These are phyloP conservation scores for Aspergillus affinis DNA, from an alignment of 495 filamentous ascomycete species.

Conservation along the genomic window DNA sequence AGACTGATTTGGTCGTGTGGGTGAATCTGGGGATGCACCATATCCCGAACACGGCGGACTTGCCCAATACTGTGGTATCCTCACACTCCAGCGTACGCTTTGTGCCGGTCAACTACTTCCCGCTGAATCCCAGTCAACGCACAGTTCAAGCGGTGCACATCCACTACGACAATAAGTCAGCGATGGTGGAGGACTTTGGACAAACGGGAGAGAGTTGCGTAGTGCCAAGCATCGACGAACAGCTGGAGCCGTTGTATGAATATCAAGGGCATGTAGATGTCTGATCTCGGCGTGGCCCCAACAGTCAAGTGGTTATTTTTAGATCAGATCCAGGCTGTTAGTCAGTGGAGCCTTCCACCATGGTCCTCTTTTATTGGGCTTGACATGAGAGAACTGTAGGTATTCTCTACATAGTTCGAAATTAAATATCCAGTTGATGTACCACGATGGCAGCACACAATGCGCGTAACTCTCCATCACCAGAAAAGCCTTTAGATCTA, in stretches of 20 bases:
- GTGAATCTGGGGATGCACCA: constrained; percentile 55
- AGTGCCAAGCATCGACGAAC: constrained; percentile 16
- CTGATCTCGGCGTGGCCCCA: too few species aligned
- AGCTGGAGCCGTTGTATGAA: constrained; percentile 19
- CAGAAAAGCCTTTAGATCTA: too few species aligned
- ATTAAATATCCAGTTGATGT: too few species aligned
- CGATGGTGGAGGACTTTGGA: constrained; percentile 39
- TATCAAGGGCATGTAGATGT: too few species aligned
- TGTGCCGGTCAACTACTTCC: constrained; percentile 48
- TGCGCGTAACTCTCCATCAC: too few species aligned
- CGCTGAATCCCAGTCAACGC: constrained; percentile 29
- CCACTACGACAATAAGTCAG: constrained; percentile 35
- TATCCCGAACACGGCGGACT: constrained; percentile 54
- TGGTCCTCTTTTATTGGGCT: too few species aligned
- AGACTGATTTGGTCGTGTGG: constrained; percentile 50
- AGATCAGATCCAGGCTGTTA: too few species aligned
- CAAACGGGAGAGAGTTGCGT: constrained; percentile 24
- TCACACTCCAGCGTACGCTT: constrained; percentile 45
- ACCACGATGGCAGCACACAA: too few species aligned
- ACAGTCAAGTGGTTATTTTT: too few species aligned
- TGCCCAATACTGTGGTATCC: constrained; percentile 53
- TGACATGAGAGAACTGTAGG: too few species aligned
- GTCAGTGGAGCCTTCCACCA: too few species aligned
- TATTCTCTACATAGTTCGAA: too few species aligned
- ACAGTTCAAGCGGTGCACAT: constrained; percentile 42